phyloP scores from a whole-genome alignment of 2,329 filamentous ascomycete species.

The Lasiodiplodia gonubiensis region DNA sequence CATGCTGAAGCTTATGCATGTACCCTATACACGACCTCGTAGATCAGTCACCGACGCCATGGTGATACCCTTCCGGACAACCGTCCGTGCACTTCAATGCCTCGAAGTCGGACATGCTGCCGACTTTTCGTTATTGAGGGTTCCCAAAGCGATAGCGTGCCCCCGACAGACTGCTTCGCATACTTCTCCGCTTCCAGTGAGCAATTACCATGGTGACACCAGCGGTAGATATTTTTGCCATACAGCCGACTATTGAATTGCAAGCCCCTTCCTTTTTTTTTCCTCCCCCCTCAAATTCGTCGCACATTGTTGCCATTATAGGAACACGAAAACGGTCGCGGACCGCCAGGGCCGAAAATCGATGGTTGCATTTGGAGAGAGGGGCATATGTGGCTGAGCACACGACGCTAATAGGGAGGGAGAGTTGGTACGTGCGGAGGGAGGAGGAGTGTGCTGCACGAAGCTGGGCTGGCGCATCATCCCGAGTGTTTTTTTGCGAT shows the following conservation, averaged over 20 bases:
- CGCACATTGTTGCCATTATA: not conserved
- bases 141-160: too few relatives aligned
- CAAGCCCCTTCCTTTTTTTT: not conserved
- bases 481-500: not conserved
- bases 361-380: not conserved
- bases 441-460: not conserved
- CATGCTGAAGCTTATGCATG: not conserved
- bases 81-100: not conserved
- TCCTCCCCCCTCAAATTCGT: not conserved
- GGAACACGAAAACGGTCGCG: not conserved
- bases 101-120: too few relatives aligned
- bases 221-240: not conserved
- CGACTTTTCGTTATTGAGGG: too few relatives aligned
- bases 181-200: too few relatives aligned
- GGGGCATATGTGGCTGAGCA: not conserved
- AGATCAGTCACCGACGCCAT: not conserved
- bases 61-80: not conserved
- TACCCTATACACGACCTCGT: not conserved
- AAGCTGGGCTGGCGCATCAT: not conserved
- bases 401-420: not conserved
- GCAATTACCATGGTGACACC: too few relatives aligned
- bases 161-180: too few relatives aligned
- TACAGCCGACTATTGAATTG: not conserved
- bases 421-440: not conserved
- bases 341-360: not conserved